Evolutionary conservation across 108 stramenopile species (phyloP), one percentile per base, ranked within the genome.

Genomic region (Ochromonas danica): DNA sequence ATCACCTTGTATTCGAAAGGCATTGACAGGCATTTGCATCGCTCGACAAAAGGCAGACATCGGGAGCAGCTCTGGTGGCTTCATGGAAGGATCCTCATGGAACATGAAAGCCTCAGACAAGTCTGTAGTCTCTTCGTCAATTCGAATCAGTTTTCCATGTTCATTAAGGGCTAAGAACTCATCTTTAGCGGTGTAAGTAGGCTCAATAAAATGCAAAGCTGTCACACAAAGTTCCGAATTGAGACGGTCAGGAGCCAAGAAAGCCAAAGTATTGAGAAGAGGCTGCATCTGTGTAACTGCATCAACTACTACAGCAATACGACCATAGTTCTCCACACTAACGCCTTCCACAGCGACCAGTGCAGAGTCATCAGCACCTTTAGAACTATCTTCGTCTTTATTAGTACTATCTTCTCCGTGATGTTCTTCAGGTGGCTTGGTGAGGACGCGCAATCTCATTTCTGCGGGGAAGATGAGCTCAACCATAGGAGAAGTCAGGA

Each of bases 401-500:
- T 6, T 31, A 28, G 35, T 36, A 17, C 51, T 22, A 22, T 57
- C 51, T n/a, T n/a, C n/a, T n/a, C n/a, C n/a, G n/a, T n/a, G n/a
- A n/a, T n/a, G n/a, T n/a, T n/a, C n/a, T n/a, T n/a, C n/a, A 22
- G 51, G 51, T 10, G 22, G 51, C 51, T 57, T 57, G 17, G 10
- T 57, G 17, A 57, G 17, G 17, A 57, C 51, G 51, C 51, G 71
- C 14, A 33, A 6, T 40, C 77, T 40, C 77, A 78, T 51, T 22
- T 14, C 1, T 35, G n/a, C n/a, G 36, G 77, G 77, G 39, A 51
- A 78, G 45, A 78, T 78, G 45, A 61, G 67, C 27, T 80, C 79
- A 1, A 80, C 70, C 31, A 72, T 3, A 33, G 79, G 79, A 42
- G 14, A 70, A 22, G 79, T 80, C 28, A 80, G 33, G 70, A 0